A percentile compares a stretch with the other conserved stretches of the same genome.
These are phyloP conservation scores for Rhodamnia argentea DNA, from an alignment of 345 rosid species.

Conservation along the genomic window DNA sequence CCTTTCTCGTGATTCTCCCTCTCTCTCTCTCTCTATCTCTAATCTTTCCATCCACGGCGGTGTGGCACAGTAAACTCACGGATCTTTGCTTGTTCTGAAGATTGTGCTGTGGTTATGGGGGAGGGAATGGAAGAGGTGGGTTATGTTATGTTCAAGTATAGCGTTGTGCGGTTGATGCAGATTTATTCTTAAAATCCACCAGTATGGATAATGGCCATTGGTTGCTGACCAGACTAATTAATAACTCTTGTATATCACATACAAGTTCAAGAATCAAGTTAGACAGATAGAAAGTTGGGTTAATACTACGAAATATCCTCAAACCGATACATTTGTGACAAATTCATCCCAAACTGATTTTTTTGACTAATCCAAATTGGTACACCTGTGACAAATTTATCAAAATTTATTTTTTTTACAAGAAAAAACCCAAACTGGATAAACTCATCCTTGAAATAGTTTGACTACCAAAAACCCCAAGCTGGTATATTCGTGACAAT, in stretches of 20 bases:
- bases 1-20: background rate
- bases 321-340: no score
- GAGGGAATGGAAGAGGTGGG: no score
- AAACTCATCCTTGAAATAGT: no score
- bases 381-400: no score
- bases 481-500: no score
- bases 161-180: background rate
- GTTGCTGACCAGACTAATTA: background rate
- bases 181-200: background rate
- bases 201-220: background rate
- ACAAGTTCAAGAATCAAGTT: background rate
- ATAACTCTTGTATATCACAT: background rate
- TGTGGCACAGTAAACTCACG: background rate
- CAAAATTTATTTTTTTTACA: no score
- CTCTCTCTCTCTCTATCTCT: background rate
- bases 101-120: background rate
- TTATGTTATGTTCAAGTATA: background rate
- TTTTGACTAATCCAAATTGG: no score
- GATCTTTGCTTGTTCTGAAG: no score
- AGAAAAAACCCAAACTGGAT: no score
- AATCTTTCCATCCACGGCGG: background rate
- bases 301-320: no score
- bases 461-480: no score
- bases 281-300: background rate
- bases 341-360: no score